Percentiles rank a stretch among this genome's conserved stretches.
These are phyloP conservation scores for Kodamaea sp. DNA, from an alignment of 1,139 yeast genomes.

Conservation along the genomic window DNA sequence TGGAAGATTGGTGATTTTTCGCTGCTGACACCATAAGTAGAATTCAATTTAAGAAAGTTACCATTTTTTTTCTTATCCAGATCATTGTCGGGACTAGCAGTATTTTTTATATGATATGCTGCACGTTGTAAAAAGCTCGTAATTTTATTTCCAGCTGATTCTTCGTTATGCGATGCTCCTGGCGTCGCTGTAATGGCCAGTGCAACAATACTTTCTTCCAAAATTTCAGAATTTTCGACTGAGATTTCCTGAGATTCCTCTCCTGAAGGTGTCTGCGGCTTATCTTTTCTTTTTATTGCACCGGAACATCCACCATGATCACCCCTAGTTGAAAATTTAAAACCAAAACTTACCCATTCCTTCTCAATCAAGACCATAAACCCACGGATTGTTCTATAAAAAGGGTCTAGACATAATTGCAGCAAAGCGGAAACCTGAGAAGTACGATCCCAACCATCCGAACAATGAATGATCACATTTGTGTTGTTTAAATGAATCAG, in stretches of 20 bases:
- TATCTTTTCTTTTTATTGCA: constrained; percentile 27
- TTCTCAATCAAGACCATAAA: constrained; percentile 83
- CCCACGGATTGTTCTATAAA: constrained; percentile 81
- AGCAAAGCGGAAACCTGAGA: constrained; percentile 83
- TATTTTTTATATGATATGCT: constrained; percentile 40
- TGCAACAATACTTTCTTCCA: constrained; percentile 1
- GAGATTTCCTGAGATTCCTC: constrained; percentile 5
- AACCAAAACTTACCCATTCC: constrained; percentile 96
- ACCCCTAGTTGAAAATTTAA: constrained; percentile 77
- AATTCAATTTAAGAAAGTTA: constrained; percentile 14
- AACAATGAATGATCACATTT: constrained; percentile 85
- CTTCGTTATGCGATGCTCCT: not conserved
- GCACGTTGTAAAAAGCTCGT: constrained; percentile 39
- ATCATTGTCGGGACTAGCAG: constrained; percentile 24
- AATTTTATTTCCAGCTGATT: constrained; percentile 12
- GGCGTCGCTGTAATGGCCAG: too few relatives aligned
- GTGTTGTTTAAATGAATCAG: constrained; percentile 79
- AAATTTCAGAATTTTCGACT: constrained; percentile 5
- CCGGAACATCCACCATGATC: constrained; percentile 63
- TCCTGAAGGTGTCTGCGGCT: constrained; percentile 5
- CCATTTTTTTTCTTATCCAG: constrained; percentile 12
- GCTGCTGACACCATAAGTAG: constrained; percentile 36
- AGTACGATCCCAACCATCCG: constrained; percentile 99
- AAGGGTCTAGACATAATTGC: constrained; percentile 88
- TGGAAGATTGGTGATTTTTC: constrained; percentile 86